These are phyloP conservation scores for Mycotypha africana DNA, from an alignment of 371 early-diverging fungal genomes.

Conservation along the genomic window DNA sequence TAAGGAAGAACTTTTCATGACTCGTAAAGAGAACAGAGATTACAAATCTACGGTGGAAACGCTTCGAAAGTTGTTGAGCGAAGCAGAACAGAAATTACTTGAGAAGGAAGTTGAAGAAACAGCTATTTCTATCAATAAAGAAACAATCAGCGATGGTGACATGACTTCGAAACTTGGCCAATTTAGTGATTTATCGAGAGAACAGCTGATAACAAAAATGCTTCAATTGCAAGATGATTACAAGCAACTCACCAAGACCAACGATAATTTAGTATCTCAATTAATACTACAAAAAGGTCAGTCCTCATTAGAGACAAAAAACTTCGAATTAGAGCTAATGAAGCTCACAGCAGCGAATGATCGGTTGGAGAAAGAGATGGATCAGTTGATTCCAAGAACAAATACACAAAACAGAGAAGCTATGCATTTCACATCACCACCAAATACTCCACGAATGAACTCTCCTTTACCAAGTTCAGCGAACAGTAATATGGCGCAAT, in stretches of 20 bases:
- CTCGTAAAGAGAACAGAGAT: slow-evolving; percentile 9
- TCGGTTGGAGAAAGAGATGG: slow-evolving; percentile 44
- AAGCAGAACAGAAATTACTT: slow-evolving; percentile 1
- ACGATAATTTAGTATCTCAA: slow-evolving; percentile 35
- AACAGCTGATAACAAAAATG: slow-evolving; percentile 20
- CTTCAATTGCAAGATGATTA: slow-evolving; percentile 32
- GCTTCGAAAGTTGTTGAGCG: slow-evolving; percentile 2
- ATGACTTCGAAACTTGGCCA: neutral
- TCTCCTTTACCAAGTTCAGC: slow-evolving; percentile 13
- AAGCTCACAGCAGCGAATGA: slow-evolving; percentile 44
- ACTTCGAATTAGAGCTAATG: slow-evolving; percentile 37
- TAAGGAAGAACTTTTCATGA: slow-evolving; percentile 1
- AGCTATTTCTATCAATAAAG: neutral
- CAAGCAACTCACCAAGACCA: slow-evolving; percentile 23
- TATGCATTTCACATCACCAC: slow-evolving; percentile 26
- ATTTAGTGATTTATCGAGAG: neutral
- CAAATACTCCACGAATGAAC: slow-evolving; percentile 33
- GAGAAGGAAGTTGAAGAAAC: neutral
- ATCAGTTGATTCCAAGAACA: slow-evolving; percentile 31
- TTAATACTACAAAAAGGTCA: slow-evolving; percentile 35
- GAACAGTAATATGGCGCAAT: slow-evolving; percentile 10
- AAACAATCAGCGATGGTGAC: no score
- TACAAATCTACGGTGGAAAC: neutral
- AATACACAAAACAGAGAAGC: slow-evolving; percentile 18
- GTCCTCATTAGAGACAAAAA: slow-evolving; percentile 31